A percentile compares a stretch with the other conserved stretches of the same genome.
Evolutionary conservation across 345 rosid species (phyloP).

Genomic region (Bretschneidera sinensis): DNA sequence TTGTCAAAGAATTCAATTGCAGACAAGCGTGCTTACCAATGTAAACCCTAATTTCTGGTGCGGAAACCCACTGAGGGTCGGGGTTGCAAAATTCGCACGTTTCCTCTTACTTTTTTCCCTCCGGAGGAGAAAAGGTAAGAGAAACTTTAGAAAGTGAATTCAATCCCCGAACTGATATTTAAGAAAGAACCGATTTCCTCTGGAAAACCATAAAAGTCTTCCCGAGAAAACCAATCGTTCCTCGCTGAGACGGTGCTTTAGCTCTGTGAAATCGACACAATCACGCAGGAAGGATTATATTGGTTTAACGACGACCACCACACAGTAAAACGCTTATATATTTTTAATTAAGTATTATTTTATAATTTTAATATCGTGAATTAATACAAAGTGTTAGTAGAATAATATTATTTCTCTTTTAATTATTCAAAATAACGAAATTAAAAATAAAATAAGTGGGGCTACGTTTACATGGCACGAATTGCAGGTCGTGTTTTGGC

Average conservation of each 20-base stretch:
- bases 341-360: no score
- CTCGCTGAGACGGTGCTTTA: constrained; percentile 7
- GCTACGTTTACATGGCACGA: constrained; percentile 21
- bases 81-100: constrained; percentile 10
- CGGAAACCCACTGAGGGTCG: not conserved
- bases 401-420: constrained; percentile 1
- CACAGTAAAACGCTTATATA: not conserved
- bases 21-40: not conserved
- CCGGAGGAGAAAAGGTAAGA: not conserved
- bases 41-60: constrained; percentile 11
- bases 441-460: no score
- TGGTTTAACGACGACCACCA: not conserved
- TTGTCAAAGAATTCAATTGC: constrained; percentile 19
- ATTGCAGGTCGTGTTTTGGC: constrained; percentile 30
- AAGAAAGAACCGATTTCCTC: constrained; percentile 4
- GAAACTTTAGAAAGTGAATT: constrained; percentile 9
- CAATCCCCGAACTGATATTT: constrained; percentile 3
- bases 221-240: constrained; percentile 6
- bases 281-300: no score
- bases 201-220: constrained; percentile 1
- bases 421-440: no score
- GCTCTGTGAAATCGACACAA: no score
- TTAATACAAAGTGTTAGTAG: not conserved
- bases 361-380: not conserved
- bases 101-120: not conserved